Base-by-base conservation (phyloP, 495 filamentous ascomycete species). In the Podospora pseudocomata region DNA sequence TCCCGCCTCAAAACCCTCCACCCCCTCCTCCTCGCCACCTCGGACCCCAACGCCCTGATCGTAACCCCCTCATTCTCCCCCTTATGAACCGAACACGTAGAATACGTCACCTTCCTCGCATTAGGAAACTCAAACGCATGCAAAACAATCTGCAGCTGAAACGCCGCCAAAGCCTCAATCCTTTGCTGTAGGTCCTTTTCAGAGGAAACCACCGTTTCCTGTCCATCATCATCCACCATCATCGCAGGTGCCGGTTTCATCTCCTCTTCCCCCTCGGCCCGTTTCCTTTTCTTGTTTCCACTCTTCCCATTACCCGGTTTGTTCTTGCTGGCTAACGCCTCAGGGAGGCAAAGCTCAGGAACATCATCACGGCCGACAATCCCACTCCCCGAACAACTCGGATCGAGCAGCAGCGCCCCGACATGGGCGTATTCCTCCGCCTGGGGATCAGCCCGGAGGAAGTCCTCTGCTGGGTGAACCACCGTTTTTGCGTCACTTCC, bases 41-140 rank as follows among this genome's bases (percentile, higher is more conserved):
- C 79, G 0, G 90, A 91, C 4, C 72, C 68, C 55, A 98, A 75
- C 6, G 93, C 89, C 23, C 84, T 81, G 19, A 87, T 64, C 7
- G 97, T 93, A 0, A 97, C 95, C 27, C 83, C 75, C 75, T 99
- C 95, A 73, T 99, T 98, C 76, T 99, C 95, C 53, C 89, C 84
- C 1, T 88, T 81, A 75, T 97, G 86, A 27, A 96, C 81, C 0
- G 95, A 98, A 75, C 95, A 99, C 0, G 95, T 99, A 55, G 90
- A 94, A 75, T 99, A 99, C 0, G 90, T 91, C 54, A 98, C 90
- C 72, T 84, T 89, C 3, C 74, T 82, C 0, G 92, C 93, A n/a
- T 83, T 79, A 0, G 93, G 91, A 70, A 97, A 99, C 27, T 79
- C 76, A 77, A 98, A 87, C 0, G 95, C 94, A 75, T 96, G 93